A percentile compares a stretch with the other conserved stretches of the same genome.
Evolutionary conservation across 345 rosid species (phyloP).

Genomic region (Rhizophora mangle): DNA sequence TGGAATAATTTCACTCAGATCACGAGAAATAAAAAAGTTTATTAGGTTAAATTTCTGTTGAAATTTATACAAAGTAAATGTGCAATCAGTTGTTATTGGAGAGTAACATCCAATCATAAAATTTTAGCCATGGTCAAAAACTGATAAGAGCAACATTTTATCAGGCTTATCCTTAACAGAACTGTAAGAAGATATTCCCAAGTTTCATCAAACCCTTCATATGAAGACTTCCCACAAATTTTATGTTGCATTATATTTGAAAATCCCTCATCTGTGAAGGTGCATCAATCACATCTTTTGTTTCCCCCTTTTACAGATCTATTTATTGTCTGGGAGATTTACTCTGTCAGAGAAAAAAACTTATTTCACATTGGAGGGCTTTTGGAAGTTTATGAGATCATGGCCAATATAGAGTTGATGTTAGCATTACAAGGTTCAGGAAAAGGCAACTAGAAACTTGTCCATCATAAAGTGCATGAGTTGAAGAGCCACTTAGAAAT

Average conservation of each 20-base stretch:
- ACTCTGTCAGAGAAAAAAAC: no score
- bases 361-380: no score
- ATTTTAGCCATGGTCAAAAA: not conserved
- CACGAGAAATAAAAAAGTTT: not conserved
- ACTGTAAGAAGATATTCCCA: no score
- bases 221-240: not conserved
- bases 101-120: not conserved
- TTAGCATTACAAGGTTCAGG: not conserved
- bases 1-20: constrained; percentile 22
- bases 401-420: not conserved
- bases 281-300: not conserved
- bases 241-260: not conserved
- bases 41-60: not conserved
- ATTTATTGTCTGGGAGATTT: no score
- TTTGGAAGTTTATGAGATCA: not conserved
- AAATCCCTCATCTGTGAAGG: not conserved
- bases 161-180: not conserved
- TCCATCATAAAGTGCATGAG: no score
- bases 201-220: no score
- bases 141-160: not conserved
- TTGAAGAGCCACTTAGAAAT: no score
- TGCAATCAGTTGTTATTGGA: no score
- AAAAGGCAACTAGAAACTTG: not conserved
- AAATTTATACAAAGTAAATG: no score
- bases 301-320: not conserved